Base-by-base conservation (phyloP, 2,329 filamentous ascomycete species). In the Trichoderma brevicompactum region DNA sequence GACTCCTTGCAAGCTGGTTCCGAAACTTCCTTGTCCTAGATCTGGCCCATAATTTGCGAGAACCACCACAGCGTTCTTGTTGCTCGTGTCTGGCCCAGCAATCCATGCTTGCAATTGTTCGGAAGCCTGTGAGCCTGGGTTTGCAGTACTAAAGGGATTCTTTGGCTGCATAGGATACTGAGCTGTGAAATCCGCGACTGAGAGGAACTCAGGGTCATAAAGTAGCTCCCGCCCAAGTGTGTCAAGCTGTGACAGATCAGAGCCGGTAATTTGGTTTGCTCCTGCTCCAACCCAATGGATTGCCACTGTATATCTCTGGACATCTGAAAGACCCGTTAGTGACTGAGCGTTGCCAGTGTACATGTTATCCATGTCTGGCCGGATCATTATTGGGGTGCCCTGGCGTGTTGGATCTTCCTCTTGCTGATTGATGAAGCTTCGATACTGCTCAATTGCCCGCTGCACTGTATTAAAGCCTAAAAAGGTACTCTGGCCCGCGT, bases 251-350 rank as follows among this genome's bases (percentile, higher is more conserved):
- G 58, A 19, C 19, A 61, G 13, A 41, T 61, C 58, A 7, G 58
- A 61, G 3, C 58, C 58, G 5, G 58, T 61, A 8, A 61, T 61
- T 12, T 41, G 46, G 10, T 61, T 61, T 15, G 58, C 58, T 10
- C 58, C 58, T 34, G 58, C 58, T 7, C 58, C 58, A 13, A 61
- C 32, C 58, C 58, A 61, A 40, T 61, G 58, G n/a, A 61, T 61
- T 13, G 58, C 58, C 17, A 61, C 58, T 8, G 58, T 61, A n/a
- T 61, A 61, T 15, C 58, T 40, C 46, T 61, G 44, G 5, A 61
- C 58, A n/a, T 61, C 36, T 50, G 58, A 41, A 13, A 61, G 46
- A 17, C 58, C 58, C 4, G 58, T 61, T 4, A 61, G 43, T 8
- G 46, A 36, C 23, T 61, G 44, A 7, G 44, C 58, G 46, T 61